phyloP scores from a whole-genome alignment of 148 eudicot genomes.

The Diospyros kaki region DNA sequence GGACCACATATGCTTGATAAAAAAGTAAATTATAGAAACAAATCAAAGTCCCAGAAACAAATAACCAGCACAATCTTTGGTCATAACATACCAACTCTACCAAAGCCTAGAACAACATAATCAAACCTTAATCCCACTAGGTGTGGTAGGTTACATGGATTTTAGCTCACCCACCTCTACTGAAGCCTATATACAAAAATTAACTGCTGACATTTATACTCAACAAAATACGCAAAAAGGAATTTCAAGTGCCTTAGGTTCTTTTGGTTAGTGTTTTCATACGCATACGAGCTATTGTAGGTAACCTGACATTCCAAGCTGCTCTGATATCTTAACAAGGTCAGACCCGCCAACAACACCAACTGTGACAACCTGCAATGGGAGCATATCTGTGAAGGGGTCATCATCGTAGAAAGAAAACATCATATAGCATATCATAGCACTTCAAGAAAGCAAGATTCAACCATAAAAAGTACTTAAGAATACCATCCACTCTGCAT shows the following conservation, averaged over 20 bases:
- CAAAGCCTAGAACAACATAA: not conserved
- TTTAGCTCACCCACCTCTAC: no score
- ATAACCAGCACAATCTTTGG: slow-evolving; percentile 3
- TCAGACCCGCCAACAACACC: slow-evolving; percentile 99
- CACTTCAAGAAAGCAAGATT: not conserved
- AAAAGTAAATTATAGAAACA: not conserved
- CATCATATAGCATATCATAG: not conserved
- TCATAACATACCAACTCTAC: not conserved
- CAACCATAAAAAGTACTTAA: not conserved
- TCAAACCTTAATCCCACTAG: no score
- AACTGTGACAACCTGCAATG: slow-evolving; percentile 67
- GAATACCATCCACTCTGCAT: not conserved
- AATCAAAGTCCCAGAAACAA: not conserved
- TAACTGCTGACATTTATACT: not conserved
- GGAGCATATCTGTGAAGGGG: slow-evolving; percentile 11
- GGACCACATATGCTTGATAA: not conserved
- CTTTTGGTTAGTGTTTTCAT: not conserved
- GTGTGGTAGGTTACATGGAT: no score
- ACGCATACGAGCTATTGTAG: slow-evolving; percentile 7
- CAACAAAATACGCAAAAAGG: not conserved
- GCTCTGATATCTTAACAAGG: slow-evolving; percentile 91
- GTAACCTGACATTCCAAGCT: slow-evolving; percentile 85
- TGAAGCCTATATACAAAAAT: not conserved
- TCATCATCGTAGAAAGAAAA: not conserved
- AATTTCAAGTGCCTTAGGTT: not conserved